phyloP scores from a whole-genome alignment of 2,329 filamentous ascomycete species.

The Venturia pyrina region DNA sequence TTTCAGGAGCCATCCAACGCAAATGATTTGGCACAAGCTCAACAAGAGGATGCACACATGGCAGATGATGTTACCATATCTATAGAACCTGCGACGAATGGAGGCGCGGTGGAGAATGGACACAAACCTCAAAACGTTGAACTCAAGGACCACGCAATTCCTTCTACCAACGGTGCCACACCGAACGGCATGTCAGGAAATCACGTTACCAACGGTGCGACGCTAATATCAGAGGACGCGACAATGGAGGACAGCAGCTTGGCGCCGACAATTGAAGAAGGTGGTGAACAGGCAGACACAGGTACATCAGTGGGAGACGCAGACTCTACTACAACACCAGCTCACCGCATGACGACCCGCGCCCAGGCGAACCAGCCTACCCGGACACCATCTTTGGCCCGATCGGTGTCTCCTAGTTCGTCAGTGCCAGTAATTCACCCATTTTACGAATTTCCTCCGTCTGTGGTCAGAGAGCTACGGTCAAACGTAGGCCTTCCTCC shows the following conservation, averaged over 20 bases:
- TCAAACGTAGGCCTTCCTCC: conserved; percentile 53
- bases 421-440: conserved; percentile 57
- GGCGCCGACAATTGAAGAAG: conserved; percentile 19
- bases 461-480: conserved; percentile 56
- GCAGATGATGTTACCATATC: background rate
- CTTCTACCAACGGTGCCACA: background rate
- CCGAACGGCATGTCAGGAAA: background rate
- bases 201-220: background rate
- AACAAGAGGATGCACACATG: background rate
- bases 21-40: background rate
- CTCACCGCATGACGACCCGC: conserved; percentile 46
- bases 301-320: conserved; percentile 19
- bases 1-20: background rate
- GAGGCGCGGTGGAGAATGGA: background rate
- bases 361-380: conserved; percentile 37
- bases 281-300: conserved; percentile 15
- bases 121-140: background rate
- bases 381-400: conserved; percentile 16
- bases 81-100: conserved; percentile 6
- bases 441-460: conserved; percentile 57
- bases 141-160: background rate
- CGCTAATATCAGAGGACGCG: conserved; percentile 15
- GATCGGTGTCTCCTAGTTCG: conserved; percentile 34
- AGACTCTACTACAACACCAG: conserved; percentile 30
- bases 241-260: background rate